phyloP scores from a whole-genome alignment of 1,139 yeast genomes.

The Magnusiomyces tetraspermus region DNA sequence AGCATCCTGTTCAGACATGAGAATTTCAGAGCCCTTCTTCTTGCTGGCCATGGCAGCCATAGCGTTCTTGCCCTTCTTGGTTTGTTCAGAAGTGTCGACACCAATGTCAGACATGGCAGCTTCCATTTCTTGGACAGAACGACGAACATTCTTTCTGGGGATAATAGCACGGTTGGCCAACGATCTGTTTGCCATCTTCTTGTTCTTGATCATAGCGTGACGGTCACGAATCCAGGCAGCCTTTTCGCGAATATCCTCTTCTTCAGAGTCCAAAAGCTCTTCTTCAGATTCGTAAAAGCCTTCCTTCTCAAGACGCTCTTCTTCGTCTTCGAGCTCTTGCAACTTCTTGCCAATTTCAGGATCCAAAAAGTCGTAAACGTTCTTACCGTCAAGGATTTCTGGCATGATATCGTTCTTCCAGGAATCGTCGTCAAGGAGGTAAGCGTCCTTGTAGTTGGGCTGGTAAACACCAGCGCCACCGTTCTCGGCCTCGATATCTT shows the following conservation, averaged over 20 bases:
- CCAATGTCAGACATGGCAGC: conserved; percentile 83
- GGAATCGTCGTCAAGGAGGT: conserved; percentile 84
- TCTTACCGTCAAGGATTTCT: conserved; percentile 89
- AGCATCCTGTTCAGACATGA: conserved; percentile 41
- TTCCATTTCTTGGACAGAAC: conserved; percentile 73
- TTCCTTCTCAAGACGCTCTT: conserved; percentile 82
- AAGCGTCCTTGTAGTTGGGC: conserved; percentile 84
- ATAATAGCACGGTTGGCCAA: conserved; percentile 80
- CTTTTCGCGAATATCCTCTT: conserved; percentile 67
- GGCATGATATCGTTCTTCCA: conserved; percentile 99
- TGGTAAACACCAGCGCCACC: conserved; percentile 99
- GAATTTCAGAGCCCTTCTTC: conserved; percentile 58
- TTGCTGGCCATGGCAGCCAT: conserved; percentile 35
- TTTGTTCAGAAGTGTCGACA: conserved; percentile 64
- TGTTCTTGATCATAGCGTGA: conserved; percentile 86
- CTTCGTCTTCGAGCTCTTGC: conserved; percentile 94
- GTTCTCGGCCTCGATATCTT: conserved; percentile 84
- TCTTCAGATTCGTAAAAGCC: conserved; percentile 88
- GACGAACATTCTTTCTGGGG: conserved; percentile 84
- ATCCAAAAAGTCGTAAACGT: conserved; percentile 94
- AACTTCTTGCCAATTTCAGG: conserved; percentile 89
- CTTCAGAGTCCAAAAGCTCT: conserved; percentile 47
- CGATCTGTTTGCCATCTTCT: conserved; percentile 78
- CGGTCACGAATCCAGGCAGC: conserved; percentile 94
- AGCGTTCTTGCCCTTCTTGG: conserved; percentile 30